These are phyloP conservation scores for Quercus ilex DNA, from an alignment of 306 rosid genomes.

Conservation along the genomic window DNA sequence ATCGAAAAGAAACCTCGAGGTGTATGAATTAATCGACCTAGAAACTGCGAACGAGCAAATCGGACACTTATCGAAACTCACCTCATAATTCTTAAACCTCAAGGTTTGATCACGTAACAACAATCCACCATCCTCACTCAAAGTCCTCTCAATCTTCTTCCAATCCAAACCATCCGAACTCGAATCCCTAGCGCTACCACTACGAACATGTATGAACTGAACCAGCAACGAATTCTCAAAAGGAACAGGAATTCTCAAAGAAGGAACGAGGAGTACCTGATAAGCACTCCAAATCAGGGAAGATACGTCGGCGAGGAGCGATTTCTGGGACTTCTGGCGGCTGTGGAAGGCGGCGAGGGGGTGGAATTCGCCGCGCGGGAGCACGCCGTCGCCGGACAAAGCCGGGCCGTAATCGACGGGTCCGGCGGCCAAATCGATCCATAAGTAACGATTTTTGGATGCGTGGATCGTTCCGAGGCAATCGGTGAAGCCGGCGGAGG, in stretches of 20 bases:
- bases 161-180: constrained; percentile 53
- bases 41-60: constrained; percentile 77
- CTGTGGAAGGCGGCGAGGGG: constrained; percentile 77
- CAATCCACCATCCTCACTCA: constrained; percentile 48
- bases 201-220: constrained; percentile 65
- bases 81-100: constrained; percentile 51
- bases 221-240: constrained; percentile 64
- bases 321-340: constrained; percentile 60
- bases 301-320: constrained; percentile 71
- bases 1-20: constrained; percentile 84
- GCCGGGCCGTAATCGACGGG: constrained; percentile 92
- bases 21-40: constrained; percentile 66
- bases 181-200: constrained; percentile 38
- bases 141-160: constrained; percentile 56
- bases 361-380: constrained; percentile 86
- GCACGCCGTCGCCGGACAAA: constrained; percentile 76
- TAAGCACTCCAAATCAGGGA: constrained; percentile 77
- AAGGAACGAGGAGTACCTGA: constrained; percentile 82
- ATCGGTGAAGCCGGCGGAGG: constrained; percentile 65
- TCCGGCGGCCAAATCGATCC: constrained; percentile 93
- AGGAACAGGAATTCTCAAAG: constrained; percentile 70
- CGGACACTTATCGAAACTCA: constrained; percentile 46
- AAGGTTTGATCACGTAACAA: constrained; percentile 66
- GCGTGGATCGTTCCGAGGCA: constrained; percentile 83
- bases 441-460: constrained; percentile 57